Percentiles rank a stretch among this genome's conserved stretches.
These are phyloP conservation scores for Leccinum solheimii DNA, from an alignment of 1,284 basidiomycete genomes.

Conservation along the genomic window DNA sequence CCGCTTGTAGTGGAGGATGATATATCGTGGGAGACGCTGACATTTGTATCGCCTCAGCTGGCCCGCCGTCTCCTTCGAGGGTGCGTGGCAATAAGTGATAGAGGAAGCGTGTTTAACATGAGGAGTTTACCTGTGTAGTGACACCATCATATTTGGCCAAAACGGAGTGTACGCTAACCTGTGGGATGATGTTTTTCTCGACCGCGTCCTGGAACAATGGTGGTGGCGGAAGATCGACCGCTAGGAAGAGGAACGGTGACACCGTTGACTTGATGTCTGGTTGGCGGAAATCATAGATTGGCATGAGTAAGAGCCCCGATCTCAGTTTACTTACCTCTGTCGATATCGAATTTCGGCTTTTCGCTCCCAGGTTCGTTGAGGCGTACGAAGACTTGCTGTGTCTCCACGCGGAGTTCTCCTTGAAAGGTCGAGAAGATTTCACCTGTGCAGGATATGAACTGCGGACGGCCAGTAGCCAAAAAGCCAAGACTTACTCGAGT, in stretches of 20 bases:
- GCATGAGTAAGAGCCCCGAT: constrained; percentile 16
- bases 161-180: constrained; percentile 89
- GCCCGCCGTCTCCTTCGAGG: constrained; percentile 75
- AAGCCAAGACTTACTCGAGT: constrained; percentile 65
- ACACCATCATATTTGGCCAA: constrained; percentile 96
- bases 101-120: constrained; percentile 20
- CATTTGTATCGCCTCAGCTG: constrained; percentile 90
- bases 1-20: constrained; percentile 94
- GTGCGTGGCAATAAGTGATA: constrained; percentile 17
- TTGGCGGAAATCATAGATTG: constrained; percentile 19
- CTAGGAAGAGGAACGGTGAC: constrained; percentile 94
- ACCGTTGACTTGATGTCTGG: constrained; percentile 83
- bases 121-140: constrained; percentile 71
- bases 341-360: constrained; percentile 88
- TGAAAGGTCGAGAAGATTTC: constrained; percentile 94
- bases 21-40: constrained; percentile 84
- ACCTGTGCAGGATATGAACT: constrained; percentile 45
- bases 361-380: constrained; percentile 69
- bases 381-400: constrained; percentile 88
- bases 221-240: constrained; percentile 93
- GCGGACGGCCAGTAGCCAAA: constrained; percentile 16
- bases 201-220: constrained; percentile 95
- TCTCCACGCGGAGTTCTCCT: constrained; percentile 90
- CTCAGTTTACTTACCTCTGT: constrained; percentile 62
- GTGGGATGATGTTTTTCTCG: constrained; percentile 98